phyloP scores from a whole-genome alignment of 2,329 filamentous ascomycete species.

The Fusarium musae region DNA sequence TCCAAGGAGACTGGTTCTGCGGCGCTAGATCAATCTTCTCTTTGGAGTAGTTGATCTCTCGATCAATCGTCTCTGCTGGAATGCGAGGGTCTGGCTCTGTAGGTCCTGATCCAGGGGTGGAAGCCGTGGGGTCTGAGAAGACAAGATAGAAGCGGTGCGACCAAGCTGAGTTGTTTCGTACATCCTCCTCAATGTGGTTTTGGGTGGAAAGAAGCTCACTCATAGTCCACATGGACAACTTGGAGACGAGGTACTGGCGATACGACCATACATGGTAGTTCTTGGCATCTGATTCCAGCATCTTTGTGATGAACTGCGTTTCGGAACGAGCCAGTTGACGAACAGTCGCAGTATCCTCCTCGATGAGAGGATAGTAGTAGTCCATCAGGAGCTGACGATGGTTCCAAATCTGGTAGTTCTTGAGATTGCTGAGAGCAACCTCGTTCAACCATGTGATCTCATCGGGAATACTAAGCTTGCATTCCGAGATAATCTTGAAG shows the following conservation, averaged over 20 bases:
- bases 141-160: conserved; percentile 96
- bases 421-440: conserved; percentile 84
- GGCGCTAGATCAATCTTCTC: conserved; percentile 81
- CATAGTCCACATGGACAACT: conserved; percentile 76
- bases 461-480: conserved; percentile 71
- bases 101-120: conserved; percentile 59
- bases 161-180: conserved; percentile 98
- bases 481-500: conserved; percentile 77
- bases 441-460: conserved; percentile 90
- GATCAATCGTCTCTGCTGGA: conserved; percentile 71
- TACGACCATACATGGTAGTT: conserved; percentile 99
- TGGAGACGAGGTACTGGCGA: conserved; percentile 75
- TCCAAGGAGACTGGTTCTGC: conserved; percentile 96
- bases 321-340: conserved; percentile 72
- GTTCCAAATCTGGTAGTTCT: conserved; percentile 99
- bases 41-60: conserved; percentile 81
- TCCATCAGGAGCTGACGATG: conserved; percentile 75
- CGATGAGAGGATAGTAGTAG: conserved; percentile 68
- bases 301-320: conserved; percentile 77
- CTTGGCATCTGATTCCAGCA: conserved; percentile 89
- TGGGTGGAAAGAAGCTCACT: conserved; percentile 78
- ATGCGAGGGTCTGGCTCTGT: conserved; percentile 66
- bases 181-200: conserved; percentile 78
- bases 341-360: conserved; percentile 63
- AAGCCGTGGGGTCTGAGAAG: conserved; percentile 70